Evolutionary conservation across 2,329 filamentous ascomycete genomes (phyloP).

Genomic region (Cercospora citrullina): DNA sequence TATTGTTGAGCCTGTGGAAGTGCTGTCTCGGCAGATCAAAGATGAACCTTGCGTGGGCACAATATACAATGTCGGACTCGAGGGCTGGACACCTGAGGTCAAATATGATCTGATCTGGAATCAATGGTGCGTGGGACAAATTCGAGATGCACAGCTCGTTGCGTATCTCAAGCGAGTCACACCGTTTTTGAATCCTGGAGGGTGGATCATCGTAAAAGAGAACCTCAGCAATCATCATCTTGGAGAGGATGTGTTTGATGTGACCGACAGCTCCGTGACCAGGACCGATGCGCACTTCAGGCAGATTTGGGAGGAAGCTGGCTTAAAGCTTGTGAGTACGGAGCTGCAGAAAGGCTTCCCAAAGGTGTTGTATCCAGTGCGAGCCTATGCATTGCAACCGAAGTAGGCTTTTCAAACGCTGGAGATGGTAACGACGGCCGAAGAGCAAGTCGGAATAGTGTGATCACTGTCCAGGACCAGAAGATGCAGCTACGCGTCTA

Average conservation of each 20-base stretch:
- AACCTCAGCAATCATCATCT: constrained; percentile 62
- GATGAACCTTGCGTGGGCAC: constrained; percentile 55
- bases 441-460: background rate
- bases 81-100: constrained; percentile 62
- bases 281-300: constrained; percentile 72
- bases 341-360: constrained; percentile 74
- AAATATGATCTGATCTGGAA: constrained; percentile 82
- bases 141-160: constrained; percentile 72
- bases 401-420: background rate
- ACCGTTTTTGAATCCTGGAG: constrained; percentile 47
- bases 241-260: constrained; percentile 69
- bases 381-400: constrained; percentile 73
- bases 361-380: constrained; percentile 68
- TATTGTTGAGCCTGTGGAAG: constrained; percentile 78
- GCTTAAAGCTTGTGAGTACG: constrained; percentile 65
- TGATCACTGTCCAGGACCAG: no score
- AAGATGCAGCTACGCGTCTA: no score
- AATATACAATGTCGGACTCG: constrained; percentile 71
- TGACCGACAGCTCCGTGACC: constrained; percentile 74
- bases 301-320: constrained; percentile 67
- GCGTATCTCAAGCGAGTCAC: constrained; percentile 65
- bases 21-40: constrained; percentile 69
- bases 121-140: constrained; percentile 86
- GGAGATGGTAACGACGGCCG: background rate
- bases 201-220: constrained; percentile 75